phyloP scores from a whole-genome alignment of 2,329 filamentous ascomycete species.

The Talaromyces sp. region DNA sequence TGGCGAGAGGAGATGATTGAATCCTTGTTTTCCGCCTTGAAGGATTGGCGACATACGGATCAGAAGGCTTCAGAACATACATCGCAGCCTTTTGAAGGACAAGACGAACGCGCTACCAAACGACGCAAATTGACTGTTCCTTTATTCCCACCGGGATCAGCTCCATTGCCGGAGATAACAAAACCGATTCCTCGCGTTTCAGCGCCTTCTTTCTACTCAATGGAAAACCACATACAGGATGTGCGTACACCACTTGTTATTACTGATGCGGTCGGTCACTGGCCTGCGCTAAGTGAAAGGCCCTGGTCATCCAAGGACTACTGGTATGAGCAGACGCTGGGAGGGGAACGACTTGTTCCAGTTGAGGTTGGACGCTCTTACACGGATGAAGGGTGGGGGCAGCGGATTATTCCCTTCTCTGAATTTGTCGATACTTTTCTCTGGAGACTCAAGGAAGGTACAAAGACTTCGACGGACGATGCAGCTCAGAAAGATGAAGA shows the following conservation, averaged over 20 bases:
- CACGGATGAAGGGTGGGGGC: conserved; percentile 78
- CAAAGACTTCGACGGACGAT: neutral
- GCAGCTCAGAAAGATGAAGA: conserved; percentile 18
- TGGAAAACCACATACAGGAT: conserved; percentile 58
- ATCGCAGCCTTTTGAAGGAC: neutral
- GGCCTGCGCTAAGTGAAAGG: conserved; percentile 69
- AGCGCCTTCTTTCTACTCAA: conserved; percentile 54
- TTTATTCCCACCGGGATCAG: conserved; percentile 32
- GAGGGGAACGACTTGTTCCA: conserved; percentile 75
- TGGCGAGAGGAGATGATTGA: conserved; percentile 49
- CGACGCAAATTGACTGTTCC: conserved; percentile 31
- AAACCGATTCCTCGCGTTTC: conserved; percentile 40
- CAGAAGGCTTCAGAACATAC: neutral
- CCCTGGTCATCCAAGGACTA: conserved; percentile 74
- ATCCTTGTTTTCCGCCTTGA: conserved; percentile 32
- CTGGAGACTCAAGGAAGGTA: conserved; percentile 23
- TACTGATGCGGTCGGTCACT: conserved; percentile 60
- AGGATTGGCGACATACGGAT: conserved; percentile 21
- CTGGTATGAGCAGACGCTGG: conserved; percentile 69
- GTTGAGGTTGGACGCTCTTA: conserved; percentile 85
- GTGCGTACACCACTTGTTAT: conserved; percentile 64
- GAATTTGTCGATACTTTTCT: conserved; percentile 67
- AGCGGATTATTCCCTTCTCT: conserved; percentile 71
- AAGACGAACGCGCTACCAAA: conserved; percentile 23
- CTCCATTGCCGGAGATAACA: conserved; percentile 33